phyloP scores from a whole-genome alignment of 768 basidiomycete genomes.

The Trametes cingulata region DNA sequence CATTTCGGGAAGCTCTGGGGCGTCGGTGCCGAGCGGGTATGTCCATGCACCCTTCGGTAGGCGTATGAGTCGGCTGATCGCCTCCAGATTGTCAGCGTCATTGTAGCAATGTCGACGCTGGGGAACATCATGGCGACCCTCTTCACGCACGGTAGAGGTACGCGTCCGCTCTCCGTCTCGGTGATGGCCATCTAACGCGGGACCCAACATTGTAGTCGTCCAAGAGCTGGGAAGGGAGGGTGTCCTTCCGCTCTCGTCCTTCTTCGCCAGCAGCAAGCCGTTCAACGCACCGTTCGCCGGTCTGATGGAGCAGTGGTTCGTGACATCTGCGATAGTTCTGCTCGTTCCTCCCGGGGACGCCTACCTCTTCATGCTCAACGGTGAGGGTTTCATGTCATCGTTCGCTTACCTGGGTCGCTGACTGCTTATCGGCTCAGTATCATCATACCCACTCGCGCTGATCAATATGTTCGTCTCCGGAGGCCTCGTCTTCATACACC shows the following conservation, averaged over 20 bases:
- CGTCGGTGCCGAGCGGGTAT: constrained; percentile 55
- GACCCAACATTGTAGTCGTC: constrained; percentile 47
- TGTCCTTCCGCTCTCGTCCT: constrained; percentile 60
- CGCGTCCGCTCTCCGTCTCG: constrained; percentile 23
- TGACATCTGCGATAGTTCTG: constrained; percentile 56
- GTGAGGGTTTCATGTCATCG: constrained; percentile 38
- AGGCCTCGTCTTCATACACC: constrained; percentile 65
- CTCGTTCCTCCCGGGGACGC: constrained; percentile 71
- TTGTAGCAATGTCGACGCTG: constrained; percentile 64
- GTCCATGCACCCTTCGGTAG: constrained; percentile 4
- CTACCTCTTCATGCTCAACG: constrained; percentile 67
- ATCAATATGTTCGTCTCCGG: constrained; percentile 61
- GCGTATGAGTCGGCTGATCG: not conserved
- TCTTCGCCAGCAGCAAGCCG: constrained; percentile 72
- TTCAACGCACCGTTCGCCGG: constrained; percentile 68
- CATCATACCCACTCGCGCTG: constrained; percentile 56
- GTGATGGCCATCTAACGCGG: not conserved
- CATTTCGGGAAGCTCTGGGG: constrained; percentile 79
- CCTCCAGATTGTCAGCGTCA: constrained; percentile 53
- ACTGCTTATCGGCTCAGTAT: constrained; percentile 39
- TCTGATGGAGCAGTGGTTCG: constrained; percentile 59
- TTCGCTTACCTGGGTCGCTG: not conserved
- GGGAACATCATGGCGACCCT: constrained; percentile 65
- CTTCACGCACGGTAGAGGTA: constrained; percentile 69
- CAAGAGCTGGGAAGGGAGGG: constrained; percentile 77